Percentiles rank a stretch among this genome's conserved stretches.
Evolutionary conservation across 2,329 filamentous ascomycete genomes (phyloP).

Genomic region (Penicillium sp.): DNA sequence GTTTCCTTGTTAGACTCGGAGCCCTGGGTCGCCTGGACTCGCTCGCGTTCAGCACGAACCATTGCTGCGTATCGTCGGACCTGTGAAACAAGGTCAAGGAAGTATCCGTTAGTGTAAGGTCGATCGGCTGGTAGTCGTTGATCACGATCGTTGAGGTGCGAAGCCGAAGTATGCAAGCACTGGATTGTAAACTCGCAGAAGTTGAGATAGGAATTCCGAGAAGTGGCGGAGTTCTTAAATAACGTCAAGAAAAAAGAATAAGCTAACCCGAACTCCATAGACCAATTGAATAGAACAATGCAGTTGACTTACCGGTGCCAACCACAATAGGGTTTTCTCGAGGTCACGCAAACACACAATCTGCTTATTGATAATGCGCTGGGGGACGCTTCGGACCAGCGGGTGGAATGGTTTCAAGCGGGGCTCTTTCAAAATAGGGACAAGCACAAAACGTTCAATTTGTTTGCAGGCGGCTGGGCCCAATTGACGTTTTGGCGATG

Average conservation of each 20-base stretch:
- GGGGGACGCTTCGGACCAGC: slow-evolving; percentile 73
- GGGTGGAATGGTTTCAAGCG: slow-evolving; percentile 76
- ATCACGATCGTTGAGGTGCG: slow-evolving; percentile 80
- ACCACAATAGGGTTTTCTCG: slow-evolving; percentile 87
- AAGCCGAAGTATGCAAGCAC: slow-evolving; percentile 85
- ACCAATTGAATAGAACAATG: slow-evolving; percentile 26
- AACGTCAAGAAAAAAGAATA: slow-evolving; percentile 49
- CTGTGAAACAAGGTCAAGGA: slow-evolving; percentile 93
- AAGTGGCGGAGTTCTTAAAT: slow-evolving; percentile 65
- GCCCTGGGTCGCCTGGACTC: slow-evolving; percentile 55
- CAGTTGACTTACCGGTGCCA: slow-evolving; percentile 81
- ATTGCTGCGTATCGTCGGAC: slow-evolving; percentile 85
- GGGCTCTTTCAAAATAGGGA: slow-evolving; percentile 71
- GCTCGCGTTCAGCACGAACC: slow-evolving; percentile 71
- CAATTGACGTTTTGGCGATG: slow-evolving; percentile 57
- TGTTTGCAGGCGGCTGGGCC: slow-evolving; percentile 68
- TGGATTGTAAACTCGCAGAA: slow-evolving; percentile 89
- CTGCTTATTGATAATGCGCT: slow-evolving; percentile 76
- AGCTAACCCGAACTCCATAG: slow-evolving; percentile 64
- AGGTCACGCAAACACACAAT: slow-evolving; percentile 90
- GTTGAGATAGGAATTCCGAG: slow-evolving; percentile 74
- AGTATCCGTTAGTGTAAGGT: slow-evolving; percentile 94
- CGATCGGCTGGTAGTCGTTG: slow-evolving; percentile 79
- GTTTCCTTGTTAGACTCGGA: slow-evolving; percentile 40
- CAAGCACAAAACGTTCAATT: slow-evolving; percentile 75